Evolutionary conservation across 805 yeast genomes (phyloP), one percentile per base, ranked within the genome.

Genomic region (Naumovozyma dairenensis): DNA sequence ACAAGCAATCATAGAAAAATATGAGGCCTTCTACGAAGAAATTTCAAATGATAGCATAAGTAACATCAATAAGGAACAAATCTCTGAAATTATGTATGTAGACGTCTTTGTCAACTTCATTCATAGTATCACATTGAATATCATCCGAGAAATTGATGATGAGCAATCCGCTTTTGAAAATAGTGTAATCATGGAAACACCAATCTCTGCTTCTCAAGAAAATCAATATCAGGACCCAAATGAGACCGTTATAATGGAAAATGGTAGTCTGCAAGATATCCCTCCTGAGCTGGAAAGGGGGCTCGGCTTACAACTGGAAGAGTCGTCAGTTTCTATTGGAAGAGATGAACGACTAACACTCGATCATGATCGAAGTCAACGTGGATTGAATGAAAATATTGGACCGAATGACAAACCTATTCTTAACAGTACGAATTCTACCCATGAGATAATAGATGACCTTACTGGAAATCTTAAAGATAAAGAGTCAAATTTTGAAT

Each of bases 51-150:
- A 56, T 15, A 40, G 48, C 16, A 48, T 54, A 9, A 43, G 47
- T 20, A 43, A 47, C 34, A 7, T 49, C 2, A 48, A 49, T 6
- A 59, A 55, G 29, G 44, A 43, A 21, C 54, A 61, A 5, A 44
- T 67, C 6, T 70, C 71, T 14, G 72, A 67, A 7, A 51, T 82
- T 10, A 68, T 80, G 70, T 84, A 77, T 38, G 64, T 69, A 4
- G 93, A 81, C 39, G 69, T 76, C 0, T 62, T 82, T 41, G 62
- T 68, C 25, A 63, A 67, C 20, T 71, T 66, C 56, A 44, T 74
- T 7, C 28, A 34, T 17, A 31, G n/a, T 13, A 17, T 27, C 16
- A 28, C 16, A 20, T 27, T 16, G 5, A 33, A 33, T 14, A 6
- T 26, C 13, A 24, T 35, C 12, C 25, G 21, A 10, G 38, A 31